Conservation (phyloP, 1,139 yeast species). For the Kazachstania sp. region DNA sequence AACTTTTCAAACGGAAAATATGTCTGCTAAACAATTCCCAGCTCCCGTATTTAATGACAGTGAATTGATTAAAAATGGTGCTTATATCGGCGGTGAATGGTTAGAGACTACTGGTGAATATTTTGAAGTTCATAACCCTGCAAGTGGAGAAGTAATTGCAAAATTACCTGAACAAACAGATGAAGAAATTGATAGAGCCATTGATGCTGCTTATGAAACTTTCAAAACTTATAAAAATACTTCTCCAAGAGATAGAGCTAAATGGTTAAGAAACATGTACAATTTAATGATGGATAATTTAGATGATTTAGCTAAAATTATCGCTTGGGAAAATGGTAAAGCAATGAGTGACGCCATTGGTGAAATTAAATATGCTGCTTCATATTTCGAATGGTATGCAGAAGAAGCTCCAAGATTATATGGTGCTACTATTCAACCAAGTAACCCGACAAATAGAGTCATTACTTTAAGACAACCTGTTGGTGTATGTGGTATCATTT, state of each 20-base stretch:
- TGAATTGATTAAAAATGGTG: slow-evolving; percentile 47
- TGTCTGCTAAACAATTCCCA: neutral
- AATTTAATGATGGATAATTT: slow-evolving; percentile 54
- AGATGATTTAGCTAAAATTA: slow-evolving; percentile 66
- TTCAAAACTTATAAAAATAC: slow-evolving; percentile 52
- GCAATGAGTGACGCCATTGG: slow-evolving; percentile 68
- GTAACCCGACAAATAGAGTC: slow-evolving; percentile 48
- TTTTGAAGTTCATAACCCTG: slow-evolving; percentile 71
- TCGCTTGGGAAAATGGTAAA: slow-evolving; percentile 81
- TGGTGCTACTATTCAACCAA: slow-evolving; percentile 66
- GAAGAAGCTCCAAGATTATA: slow-evolving; percentile 76
- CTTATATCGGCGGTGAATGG: slow-evolving; percentile 71
- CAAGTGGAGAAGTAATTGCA: slow-evolving; percentile 51
- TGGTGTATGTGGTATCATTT: slow-evolving; percentile 83
- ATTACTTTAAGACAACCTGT: slow-evolving; percentile 68
- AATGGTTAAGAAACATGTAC: slow-evolving; percentile 55
- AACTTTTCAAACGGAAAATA: neutral
- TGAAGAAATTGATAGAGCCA: slow-evolving; percentile 49
- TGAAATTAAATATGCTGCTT: slow-evolving; percentile 68
- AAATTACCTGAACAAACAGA: slow-evolving; percentile 47
- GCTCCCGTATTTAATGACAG: slow-evolving; percentile 40
- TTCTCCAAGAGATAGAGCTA: slow-evolving; percentile 57
- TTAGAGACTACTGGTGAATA: slow-evolving; percentile 38
- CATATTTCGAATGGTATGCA: slow-evolving; percentile 79
- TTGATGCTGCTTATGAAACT: slow-evolving; percentile 51